Conservation (phyloP, 1,284 basidiomycete species). For the Leccinum pachyderme region DNA sequence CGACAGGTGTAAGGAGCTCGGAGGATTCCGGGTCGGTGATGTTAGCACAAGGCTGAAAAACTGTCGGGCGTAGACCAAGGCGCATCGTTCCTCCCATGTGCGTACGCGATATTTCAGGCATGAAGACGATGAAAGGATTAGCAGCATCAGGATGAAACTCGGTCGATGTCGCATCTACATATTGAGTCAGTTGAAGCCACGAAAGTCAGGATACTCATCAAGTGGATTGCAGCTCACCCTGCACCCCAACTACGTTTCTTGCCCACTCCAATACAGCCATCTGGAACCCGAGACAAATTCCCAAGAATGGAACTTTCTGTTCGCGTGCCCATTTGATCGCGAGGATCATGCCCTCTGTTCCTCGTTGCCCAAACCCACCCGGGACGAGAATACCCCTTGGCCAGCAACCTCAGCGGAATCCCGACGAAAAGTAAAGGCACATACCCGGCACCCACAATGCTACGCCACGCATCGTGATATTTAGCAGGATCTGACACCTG, state of each 20-base stretch:
- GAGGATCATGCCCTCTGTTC: slow-evolving; percentile 96
- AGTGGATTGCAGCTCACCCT: slow-evolving; percentile 43
- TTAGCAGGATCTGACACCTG: slow-evolving; percentile 80
- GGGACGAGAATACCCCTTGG: slow-evolving; percentile 90
- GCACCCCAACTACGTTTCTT: slow-evolving; percentile 77
- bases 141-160: slow-evolving; percentile 69
- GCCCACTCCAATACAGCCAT: slow-evolving; percentile 96
- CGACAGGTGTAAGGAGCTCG: slow-evolving; percentile 8
- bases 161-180: slow-evolving; percentile 81
- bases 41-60: slow-evolving; percentile 61
- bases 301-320: slow-evolving; percentile 92
- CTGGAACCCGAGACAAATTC: slow-evolving; percentile 98
- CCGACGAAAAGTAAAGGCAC: slow-evolving; percentile 18
- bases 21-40: slow-evolving; percentile 11
- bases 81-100: slow-evolving; percentile 99
- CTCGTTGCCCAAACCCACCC: slow-evolving; percentile 92
- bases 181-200: slow-evolving; percentile 9
- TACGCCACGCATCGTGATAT: slow-evolving; percentile 96
- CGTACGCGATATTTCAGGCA: slow-evolving; percentile 98
- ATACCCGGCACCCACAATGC: slow-evolving; percentile 86
- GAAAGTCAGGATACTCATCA: background rate
- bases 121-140: slow-evolving; percentile 90
- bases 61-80: slow-evolving; percentile 89
- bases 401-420: slow-evolving; percentile 11
- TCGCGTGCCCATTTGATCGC: slow-evolving; percentile 97